Conservation (phyloP, 2,329 filamentous ascomycete species). For the Sclerotinia borealis region DNA sequence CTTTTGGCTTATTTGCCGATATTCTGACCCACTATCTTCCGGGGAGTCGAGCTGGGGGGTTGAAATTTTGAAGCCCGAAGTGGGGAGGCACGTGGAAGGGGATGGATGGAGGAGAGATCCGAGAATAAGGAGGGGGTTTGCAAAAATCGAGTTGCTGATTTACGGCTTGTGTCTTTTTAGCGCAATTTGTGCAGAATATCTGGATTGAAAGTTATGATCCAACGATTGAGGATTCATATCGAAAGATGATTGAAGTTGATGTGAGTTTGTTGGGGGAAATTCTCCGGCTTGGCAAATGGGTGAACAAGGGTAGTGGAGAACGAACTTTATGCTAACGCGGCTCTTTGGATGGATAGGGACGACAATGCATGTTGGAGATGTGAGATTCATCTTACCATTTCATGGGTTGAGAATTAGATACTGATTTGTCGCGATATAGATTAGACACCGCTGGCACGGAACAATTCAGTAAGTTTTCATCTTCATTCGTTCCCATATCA, state of each 20-base stretch:
- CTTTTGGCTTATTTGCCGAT: conserved; percentile 2
- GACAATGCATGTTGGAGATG: conserved; percentile 69
- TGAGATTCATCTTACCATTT: conserved; percentile 33
- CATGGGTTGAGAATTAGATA: background rate
- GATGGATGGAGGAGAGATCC: background rate
- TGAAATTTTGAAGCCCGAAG: background rate
- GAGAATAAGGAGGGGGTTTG: background rate
- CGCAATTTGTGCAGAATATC: conserved; percentile 70
- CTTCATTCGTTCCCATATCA: conserved; percentile 15
- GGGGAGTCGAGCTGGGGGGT: background rate
- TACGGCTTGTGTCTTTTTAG: conserved; percentile 33
- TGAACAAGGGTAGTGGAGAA: conserved; percentile 6
- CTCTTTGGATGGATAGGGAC: conserved; percentile 43
- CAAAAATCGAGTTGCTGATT: background rate
- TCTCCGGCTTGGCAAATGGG: background rate
- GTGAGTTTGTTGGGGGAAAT: conserved; percentile 43
- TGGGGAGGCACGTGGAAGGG: background rate
- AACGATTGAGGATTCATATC: conserved; percentile 56
- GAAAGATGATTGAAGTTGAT: conserved; percentile 60
- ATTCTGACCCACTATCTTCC: conserved; percentile 9
- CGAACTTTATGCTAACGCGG: background rate
- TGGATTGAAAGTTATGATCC: conserved; percentile 67
- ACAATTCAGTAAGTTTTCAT: conserved; percentile 60
- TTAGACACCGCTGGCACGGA: conserved; percentile 71
- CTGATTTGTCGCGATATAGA: conserved; percentile 32